These are phyloP conservation scores for Boletus subparvulus DNA, from an alignment of 768 basidiomycete species.

Conservation along the genomic window DNA sequence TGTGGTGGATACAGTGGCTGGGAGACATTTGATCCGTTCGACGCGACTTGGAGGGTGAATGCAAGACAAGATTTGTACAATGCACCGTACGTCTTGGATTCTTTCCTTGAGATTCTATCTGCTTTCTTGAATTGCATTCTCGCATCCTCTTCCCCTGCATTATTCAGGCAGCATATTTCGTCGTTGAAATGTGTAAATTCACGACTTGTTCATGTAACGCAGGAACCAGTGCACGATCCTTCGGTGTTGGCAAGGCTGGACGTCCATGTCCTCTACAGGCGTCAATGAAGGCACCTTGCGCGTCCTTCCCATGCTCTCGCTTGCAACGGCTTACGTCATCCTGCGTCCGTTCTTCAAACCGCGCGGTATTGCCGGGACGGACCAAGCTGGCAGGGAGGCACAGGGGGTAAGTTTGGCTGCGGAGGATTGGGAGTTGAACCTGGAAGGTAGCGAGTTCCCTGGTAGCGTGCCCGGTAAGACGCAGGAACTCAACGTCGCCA, in stretches of 20 bases:
- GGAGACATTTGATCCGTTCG: conserved; percentile 51
- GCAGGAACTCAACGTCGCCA: conserved; percentile 53
- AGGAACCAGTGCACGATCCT: conserved; percentile 56
- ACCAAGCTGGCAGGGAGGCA: neutral
- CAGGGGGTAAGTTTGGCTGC: conserved; percentile 36
- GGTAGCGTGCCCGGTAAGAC: conserved; percentile 53
- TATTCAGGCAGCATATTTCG: neutral
- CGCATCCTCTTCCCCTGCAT: conserved; percentile 2
- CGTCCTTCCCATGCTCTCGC: conserved; percentile 56
- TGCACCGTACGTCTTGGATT: conserved; percentile 40
- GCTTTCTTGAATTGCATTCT: neutral
- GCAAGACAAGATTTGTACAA: conserved; percentile 64
- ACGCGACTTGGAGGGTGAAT: conserved; percentile 44
- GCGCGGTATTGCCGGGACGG: conserved; percentile 3
- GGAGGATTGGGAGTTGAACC: conserved; percentile 57
- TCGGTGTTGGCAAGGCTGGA: conserved; percentile 61
- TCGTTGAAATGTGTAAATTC: neutral
- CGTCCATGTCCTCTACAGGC: conserved; percentile 51
- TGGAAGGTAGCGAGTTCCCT: conserved; percentile 51
- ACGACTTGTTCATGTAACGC: conserved; percentile 5
- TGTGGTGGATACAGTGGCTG: conserved; percentile 40
- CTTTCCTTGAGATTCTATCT: neutral
- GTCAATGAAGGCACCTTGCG: conserved; percentile 62
- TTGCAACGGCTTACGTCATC: conserved; percentile 59
- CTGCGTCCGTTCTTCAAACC: conserved; percentile 67